Conservation (phyloP, 2,329 filamentous ascomycete species). For the Fusarium sororula region DNA sequence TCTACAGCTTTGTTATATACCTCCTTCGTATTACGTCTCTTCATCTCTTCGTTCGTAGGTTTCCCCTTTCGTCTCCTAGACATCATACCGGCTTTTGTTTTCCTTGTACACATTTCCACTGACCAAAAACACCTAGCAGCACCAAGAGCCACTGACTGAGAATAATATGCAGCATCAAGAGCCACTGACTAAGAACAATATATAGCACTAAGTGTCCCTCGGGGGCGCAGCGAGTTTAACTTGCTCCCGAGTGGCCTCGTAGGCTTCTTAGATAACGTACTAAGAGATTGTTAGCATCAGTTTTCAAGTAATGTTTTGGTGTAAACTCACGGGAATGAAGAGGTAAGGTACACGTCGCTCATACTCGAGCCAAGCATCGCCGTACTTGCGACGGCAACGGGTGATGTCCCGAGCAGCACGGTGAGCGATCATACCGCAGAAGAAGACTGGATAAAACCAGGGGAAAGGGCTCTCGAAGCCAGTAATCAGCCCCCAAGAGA, state of each 20-base stretch:
- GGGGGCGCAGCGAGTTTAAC: background rate
- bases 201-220: background rate
- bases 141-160: background rate
- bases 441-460: conserved; percentile 92
- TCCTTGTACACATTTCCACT: background rate
- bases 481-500: conserved; percentile 62
- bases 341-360: conserved; percentile 81
- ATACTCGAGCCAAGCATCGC: conserved; percentile 83
- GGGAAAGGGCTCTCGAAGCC: conserved; percentile 77
- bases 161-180: background rate
- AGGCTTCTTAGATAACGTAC: conserved; percentile 54
- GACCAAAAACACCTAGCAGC: background rate
- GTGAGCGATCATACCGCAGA: conserved; percentile 82
- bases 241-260: background rate
- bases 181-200: background rate
- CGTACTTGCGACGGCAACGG: conserved; percentile 82
- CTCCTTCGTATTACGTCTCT: conserved; percentile 16
- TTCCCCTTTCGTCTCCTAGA: conserved; percentile 1
- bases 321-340: conserved; percentile 72
- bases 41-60: conserved; percentile 18
- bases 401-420: conserved; percentile 80
- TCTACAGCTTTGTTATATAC: background rate
- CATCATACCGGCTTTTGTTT: background rate
- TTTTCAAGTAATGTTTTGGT: background rate
- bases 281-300: conserved; percentile 36